A percentile compares a stretch with the other conserved stretches of the same genome.
Conservation (phyloP, 1,139 yeast species). For the Citeromyces hawaiiensis region DNA sequence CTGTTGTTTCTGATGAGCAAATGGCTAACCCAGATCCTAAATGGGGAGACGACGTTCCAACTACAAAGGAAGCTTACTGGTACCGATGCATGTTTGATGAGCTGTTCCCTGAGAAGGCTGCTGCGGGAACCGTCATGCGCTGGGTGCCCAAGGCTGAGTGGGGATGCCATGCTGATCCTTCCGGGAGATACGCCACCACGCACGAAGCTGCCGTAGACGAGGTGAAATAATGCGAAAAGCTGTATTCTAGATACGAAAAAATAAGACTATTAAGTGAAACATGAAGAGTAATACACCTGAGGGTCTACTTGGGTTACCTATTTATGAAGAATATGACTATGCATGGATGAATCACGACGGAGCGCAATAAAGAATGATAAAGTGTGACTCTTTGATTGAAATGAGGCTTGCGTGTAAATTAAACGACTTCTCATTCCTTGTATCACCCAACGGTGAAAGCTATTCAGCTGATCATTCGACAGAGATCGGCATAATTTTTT, state of each 20-base stretch:
- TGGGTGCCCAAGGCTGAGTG: constrained; percentile 99
- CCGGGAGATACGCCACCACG: constrained; percentile 89
- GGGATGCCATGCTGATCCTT: constrained; percentile 99
- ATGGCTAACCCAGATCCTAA: constrained; percentile 81
- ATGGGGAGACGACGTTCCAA: constrained; percentile 93
- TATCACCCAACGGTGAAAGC: too few species aligned
- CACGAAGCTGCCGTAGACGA: constrained; percentile 52
- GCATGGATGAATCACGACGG: too few species aligned
- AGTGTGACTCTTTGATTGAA: too few species aligned
- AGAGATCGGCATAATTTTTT: too few species aligned
- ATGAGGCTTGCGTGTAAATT: too few species aligned
- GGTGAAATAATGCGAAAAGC: constrained; percentile 1
- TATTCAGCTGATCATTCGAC: too few species aligned
- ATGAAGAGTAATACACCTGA: too few species aligned
- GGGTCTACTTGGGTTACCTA: too few species aligned
- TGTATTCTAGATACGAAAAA: background rate
- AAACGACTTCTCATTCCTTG: too few species aligned
- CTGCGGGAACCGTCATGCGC: constrained; percentile 95
- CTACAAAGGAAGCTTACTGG: constrained; percentile 99
- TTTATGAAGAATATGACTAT: too few species aligned
- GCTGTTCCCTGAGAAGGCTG: constrained; percentile 79
- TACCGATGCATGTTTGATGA: constrained; percentile 94
- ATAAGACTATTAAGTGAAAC: too few species aligned
- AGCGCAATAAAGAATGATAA: too few species aligned
- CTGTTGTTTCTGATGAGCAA: constrained; percentile 76